Evolutionary conservation across 2,329 filamentous ascomycete genomes (phyloP).

Genomic region (Penicillium sp.): DNA sequence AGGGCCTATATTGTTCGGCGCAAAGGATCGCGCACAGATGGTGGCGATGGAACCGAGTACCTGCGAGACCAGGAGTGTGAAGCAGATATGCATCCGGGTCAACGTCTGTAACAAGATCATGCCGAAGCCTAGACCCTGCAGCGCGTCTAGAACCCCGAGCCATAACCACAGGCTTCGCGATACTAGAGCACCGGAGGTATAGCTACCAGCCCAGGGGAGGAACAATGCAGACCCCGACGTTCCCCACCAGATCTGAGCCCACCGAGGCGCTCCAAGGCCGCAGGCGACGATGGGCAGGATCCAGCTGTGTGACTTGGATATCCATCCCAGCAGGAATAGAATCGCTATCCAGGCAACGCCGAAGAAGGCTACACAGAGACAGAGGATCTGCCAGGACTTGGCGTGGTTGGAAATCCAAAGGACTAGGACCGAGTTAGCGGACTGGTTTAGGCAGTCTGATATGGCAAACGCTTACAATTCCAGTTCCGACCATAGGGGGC

Average conservation of each 20-base stretch:
- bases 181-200: slow-evolving; percentile 54
- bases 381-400: slow-evolving; percentile 54
- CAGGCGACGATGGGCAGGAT: slow-evolving; percentile 66
- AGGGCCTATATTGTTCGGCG: slow-evolving; percentile 60
- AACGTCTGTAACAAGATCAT: slow-evolving; percentile 66
- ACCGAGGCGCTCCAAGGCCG: slow-evolving; percentile 62
- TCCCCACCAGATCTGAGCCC: slow-evolving; percentile 67
- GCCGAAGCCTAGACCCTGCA: slow-evolving; percentile 65
- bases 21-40: slow-evolving; percentile 59
- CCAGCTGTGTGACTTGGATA: slow-evolving; percentile 63
- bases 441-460: neutral
- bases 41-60: slow-evolving; percentile 61
- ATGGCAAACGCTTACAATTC: slow-evolving; percentile 47
- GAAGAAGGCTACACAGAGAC: slow-evolving; percentile 50
- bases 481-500: slow-evolving; percentile 66
- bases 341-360: slow-evolving; percentile 56
- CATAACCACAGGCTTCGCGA: slow-evolving; percentile 63
- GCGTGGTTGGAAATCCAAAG: slow-evolving; percentile 59
- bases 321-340: slow-evolving; percentile 49
- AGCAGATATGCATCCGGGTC: slow-evolving; percentile 63
- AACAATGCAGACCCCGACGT: slow-evolving; percentile 59
- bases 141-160: slow-evolving; percentile 63
- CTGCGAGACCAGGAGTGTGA: slow-evolving; percentile 60
- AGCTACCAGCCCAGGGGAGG: slow-evolving; percentile 60
- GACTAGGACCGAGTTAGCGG: slow-evolving; percentile 31